These are phyloP conservation scores for Tolypocladium inflatum DNA, from an alignment of 2,329 filamentous ascomycete species.

Conservation along the genomic window DNA sequence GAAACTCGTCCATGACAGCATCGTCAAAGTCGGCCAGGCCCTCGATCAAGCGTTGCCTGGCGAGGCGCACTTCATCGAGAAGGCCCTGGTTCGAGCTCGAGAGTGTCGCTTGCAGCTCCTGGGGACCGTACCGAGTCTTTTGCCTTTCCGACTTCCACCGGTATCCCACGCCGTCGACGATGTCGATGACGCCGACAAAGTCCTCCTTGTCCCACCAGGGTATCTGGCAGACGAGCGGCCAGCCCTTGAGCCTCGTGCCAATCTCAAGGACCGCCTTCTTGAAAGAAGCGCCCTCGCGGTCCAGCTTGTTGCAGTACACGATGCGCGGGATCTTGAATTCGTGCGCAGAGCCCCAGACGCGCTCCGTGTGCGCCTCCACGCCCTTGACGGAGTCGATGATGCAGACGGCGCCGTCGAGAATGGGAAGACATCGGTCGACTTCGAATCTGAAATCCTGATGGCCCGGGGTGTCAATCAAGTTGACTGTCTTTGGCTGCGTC, in stretches of 20 bases:
- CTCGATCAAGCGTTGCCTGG: constrained; percentile 71
- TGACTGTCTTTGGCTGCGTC: constrained; percentile 57
- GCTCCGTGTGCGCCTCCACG: constrained; percentile 93
- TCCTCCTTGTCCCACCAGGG: constrained; percentile 84
- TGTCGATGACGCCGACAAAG: constrained; percentile 78
- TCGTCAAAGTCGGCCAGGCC: constrained; percentile 84
- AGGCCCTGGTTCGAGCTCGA: constrained; percentile 35
- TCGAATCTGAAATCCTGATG: constrained; percentile 98
- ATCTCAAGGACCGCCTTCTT: constrained; percentile 79
- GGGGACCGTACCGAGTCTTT: constrained; percentile 24
- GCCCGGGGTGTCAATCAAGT: constrained; percentile 91
- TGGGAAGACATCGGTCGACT: constrained; percentile 79
- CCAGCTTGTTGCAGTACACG: constrained; percentile 70
- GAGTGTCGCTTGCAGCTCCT: constrained; percentile 30
- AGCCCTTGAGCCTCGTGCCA: constrained; percentile 66
- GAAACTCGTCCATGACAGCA: constrained; percentile 71
- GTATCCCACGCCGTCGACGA: constrained; percentile 65
- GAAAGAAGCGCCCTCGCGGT: constrained; percentile 71
- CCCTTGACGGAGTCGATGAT: constrained; percentile 88
- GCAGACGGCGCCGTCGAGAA: constrained; percentile 85
- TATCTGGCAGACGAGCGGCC: constrained; percentile 88
- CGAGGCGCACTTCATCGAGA: constrained; percentile 61
- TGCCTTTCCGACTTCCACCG: constrained; percentile 49
- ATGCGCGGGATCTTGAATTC: constrained; percentile 76
- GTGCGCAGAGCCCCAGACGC: constrained; percentile 88